Conservation (phyloP, 2,329 filamentous ascomycete species). For the Zymoseptoria crescenta region DNA sequence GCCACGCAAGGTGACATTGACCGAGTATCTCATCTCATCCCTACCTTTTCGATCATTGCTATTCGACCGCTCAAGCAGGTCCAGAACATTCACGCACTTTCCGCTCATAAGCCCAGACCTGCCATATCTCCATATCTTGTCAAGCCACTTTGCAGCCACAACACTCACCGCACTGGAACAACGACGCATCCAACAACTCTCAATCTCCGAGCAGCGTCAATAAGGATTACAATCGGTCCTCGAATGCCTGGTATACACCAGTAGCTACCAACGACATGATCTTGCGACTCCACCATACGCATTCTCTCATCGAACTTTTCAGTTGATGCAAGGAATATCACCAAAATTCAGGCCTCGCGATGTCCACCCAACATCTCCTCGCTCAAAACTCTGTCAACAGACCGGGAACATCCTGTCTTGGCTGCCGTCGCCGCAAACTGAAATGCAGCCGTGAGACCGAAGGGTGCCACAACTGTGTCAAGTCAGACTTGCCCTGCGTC, state of each 20-base stretch:
- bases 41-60: too few species aligned
- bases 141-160: too few species aligned
- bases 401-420: constrained; percentile 23
- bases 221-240: too few species aligned
- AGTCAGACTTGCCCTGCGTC: constrained; percentile 22
- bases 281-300: background rate
- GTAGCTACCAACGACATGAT: background rate
- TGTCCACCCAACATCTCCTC: constrained; percentile 13
- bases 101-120: too few species aligned
- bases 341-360: background rate
- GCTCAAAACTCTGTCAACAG: constrained; percentile 17
- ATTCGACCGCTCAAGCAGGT: too few species aligned
- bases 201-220: too few species aligned
- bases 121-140: too few species aligned
- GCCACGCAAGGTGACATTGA: too few species aligned
- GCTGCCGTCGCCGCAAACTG: constrained; percentile 22
- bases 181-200: too few species aligned
- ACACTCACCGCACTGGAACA: too few species aligned
- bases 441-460: constrained; percentile 22
- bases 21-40: too few species aligned
- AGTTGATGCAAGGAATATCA: background rate
- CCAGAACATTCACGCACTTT: too few species aligned
- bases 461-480: constrained; percentile 23
- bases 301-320: background rate
- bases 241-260: background rate